Evolutionary conservation across 371 early-diverging fungal genomes (phyloP), one percentile per base, ranked within the genome.

Genomic region (Entomophthora muscae): DNA sequence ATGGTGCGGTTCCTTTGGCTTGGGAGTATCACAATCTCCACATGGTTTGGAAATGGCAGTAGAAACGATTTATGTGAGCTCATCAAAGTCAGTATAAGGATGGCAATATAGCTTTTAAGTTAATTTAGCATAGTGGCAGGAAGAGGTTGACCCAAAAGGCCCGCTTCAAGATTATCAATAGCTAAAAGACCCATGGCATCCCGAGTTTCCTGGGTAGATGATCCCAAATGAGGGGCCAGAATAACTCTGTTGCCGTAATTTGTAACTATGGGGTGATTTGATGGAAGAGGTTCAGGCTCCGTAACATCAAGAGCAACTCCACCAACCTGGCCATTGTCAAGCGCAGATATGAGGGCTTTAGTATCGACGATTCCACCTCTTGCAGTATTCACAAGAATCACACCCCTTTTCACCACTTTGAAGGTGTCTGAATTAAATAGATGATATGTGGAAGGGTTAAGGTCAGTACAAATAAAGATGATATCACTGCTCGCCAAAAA

Each of bases 241-340:
- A 90, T 77, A 1, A 84, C 68, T 63, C 86, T 86, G 31, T 82
- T 83, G 13, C 77, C 74, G 32, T 83, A 79, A 22, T 70, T 57
- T 12, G 81, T 74, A 22, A 93, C 69, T 61, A 61, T 33, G 64
- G 76, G 73, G 69, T 85, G 78, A 30, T 76, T 72, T 1, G 71
- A 58, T 1, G 82, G 78, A 64, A 93, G 66, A 3, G 93, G 93
- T 66, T 93, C 94, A 0, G 93, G 93, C 23, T 83, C 83, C 0
- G 90, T 90, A 7, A 92, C 93, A 71, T 93, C 93, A 58, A 92
- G 68, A 29, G 88, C 93, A 2, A 81, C 89, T 26, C 81, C 82
- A 13, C 78, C 88, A 53, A 88, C 70, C 53, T 70, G 65, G 0
- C 76, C 75, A n/a, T 78, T 76, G 21, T 80, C 71, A 55, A 93